These are phyloP conservation scores for Hypoxylon perforatum DNA, from an alignment of 495 filamentous ascomycete species.

Conservation along the genomic window DNA sequence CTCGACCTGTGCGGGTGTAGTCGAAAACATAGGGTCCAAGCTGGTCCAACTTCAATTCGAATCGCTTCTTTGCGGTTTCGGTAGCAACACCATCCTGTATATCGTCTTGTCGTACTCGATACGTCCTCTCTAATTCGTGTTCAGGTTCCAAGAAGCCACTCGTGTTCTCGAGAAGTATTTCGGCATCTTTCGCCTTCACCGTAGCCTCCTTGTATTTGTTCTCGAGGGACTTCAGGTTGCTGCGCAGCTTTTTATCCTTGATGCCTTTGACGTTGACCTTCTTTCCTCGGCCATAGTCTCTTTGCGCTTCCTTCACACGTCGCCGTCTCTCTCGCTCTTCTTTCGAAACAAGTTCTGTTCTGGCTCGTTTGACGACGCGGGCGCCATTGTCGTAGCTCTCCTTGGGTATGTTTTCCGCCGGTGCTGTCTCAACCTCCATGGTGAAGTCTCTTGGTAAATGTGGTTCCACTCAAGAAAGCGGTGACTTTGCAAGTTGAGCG, in stretches of 20 bases:
- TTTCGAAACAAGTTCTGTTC: constrained; percentile 57
- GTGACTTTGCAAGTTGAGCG: constrained; percentile 2
- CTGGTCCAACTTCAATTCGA: constrained; percentile 84
- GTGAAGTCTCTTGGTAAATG: not conserved
- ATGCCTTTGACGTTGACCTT: constrained; percentile 66
- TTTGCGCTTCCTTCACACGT: constrained; percentile 71
- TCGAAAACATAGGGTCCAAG: constrained; percentile 88
- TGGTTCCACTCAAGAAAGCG: not conserved
- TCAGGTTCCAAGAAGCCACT: constrained; percentile 90
- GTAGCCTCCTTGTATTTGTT: constrained; percentile 82
- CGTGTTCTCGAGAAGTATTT: constrained; percentile 91
- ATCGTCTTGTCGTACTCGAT: constrained; percentile 91
- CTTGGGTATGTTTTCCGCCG: constrained; percentile 1
- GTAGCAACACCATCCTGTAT: constrained; percentile 77
- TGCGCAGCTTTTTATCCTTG: constrained; percentile 89
- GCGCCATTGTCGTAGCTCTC: constrained; percentile 55
- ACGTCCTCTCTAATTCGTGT: constrained; percentile 87
- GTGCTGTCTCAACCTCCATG: constrained; percentile 27
- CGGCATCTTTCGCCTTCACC: constrained; percentile 88
- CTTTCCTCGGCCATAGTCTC: constrained; percentile 85
- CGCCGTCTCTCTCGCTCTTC: constrained; percentile 55
- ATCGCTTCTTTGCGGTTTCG: constrained; percentile 89
- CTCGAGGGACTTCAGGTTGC: constrained; percentile 81
- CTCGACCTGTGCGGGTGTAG: constrained; percentile 88
- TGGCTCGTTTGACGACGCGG: constrained; percentile 53